Evolutionary conservation across 2,329 filamentous ascomycete species (phyloP), one percentile per base, ranked within the genome.

Genomic region (Cytospora chrysosperma): DNA sequence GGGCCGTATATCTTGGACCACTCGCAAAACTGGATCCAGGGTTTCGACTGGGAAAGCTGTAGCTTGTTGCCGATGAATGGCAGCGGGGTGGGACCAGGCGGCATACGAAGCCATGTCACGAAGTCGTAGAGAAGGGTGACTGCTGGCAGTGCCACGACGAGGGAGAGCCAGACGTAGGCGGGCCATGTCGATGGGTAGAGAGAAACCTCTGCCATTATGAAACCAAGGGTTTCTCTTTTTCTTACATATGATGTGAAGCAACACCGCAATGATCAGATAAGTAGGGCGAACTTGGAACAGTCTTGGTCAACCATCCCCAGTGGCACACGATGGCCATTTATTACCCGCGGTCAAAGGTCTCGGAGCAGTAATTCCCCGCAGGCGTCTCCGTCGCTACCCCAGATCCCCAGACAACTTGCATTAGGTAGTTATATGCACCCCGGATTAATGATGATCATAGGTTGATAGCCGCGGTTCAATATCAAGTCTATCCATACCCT

Each of bases 1-100:
- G 78, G 77, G 0, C 79, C 79, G 65, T 81, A 81, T 27, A 50
- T 69, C 53, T 75, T 73, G 12, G 76, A 76, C 78, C 78, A 81
- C 61, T 76, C 69, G 65, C 80, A 71, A 69, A 81, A 77, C 59
- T 75, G 71, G 12, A 78, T 62, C 76, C 75, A 78, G 68, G 74
- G 57, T 21, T 64, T 60, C 15, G 62, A 57, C 55, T 53, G 50
- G 5, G 68, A 62, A 5, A 78, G 69, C 43, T 73, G 69, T 56
- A 72, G 65, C 59, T 73, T 75, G 68, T 77, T 78, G 53, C 76
- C 79, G 19, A 81, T 67, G 69, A 81, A 80, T 2, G 79, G 79
- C 8, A 81, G 71, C 2, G 79, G 78, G 3, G 69, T 74, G 2
- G 80, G 80, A 8, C 80, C 80, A 6, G 79, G 79, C 21, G 79